These are phyloP conservation scores for Iberis amara DNA, from an alignment of 441 rosid genomes.

Conservation along the genomic window DNA sequence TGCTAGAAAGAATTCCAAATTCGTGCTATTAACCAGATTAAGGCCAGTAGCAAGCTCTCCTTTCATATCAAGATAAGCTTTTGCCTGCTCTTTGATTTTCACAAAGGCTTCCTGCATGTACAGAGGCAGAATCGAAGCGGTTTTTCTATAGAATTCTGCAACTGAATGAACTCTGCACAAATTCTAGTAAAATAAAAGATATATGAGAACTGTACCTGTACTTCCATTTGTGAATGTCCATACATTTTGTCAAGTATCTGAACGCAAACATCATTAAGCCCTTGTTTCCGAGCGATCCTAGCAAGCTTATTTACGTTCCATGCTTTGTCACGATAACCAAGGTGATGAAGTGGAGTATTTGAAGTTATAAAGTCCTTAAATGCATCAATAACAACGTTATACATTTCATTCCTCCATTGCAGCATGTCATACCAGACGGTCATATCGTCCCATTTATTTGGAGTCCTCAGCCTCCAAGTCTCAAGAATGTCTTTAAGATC, in stretches of 20 bases:
- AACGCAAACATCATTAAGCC: constrained; percentile 89
- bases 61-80: constrained; percentile 80
- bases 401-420: constrained; percentile 98
- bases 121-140: constrained; percentile 24
- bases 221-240: constrained; percentile 97
- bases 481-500: constrained; percentile 97
- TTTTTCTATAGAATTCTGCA: constrained; percentile 11
- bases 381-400: constrained; percentile 84
- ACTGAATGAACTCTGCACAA: constrained; percentile 13
- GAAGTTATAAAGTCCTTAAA: constrained; percentile 71
- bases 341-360: constrained; percentile 89
- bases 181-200: constrained; percentile 14
- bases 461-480: constrained; percentile 96
- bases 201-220: constrained; percentile 58
- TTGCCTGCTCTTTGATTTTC: constrained; percentile 96
- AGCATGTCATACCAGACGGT: constrained; percentile 94
- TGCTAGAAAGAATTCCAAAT: constrained; percentile 78
- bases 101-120: constrained; percentile 89
- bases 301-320: constrained; percentile 99
- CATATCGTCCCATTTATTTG: constrained; percentile 98
- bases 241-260: constrained; percentile 92
- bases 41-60: constrained; percentile 85
- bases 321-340: constrained; percentile 96
- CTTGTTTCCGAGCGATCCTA: constrained; percentile 92
- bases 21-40: constrained; percentile 79